Evolutionary conservation across 768 basidiomycete species (phyloP), one percentile per base, ranked within the genome.

Genomic region (Suillus occidentalis): DNA sequence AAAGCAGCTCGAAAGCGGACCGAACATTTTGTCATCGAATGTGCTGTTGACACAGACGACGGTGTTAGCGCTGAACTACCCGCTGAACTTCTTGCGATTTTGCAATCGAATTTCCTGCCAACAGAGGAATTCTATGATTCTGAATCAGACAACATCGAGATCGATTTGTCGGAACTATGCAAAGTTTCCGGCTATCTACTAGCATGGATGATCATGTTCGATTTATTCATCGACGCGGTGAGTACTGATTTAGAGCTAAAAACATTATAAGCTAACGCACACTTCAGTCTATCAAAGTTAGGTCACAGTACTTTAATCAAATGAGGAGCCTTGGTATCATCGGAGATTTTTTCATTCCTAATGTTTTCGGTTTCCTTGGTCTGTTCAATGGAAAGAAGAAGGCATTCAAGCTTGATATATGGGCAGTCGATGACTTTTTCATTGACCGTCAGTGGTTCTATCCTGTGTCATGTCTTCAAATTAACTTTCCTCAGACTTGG

Each of bases 201-300:
- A 10, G 85, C 84, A 2, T 97, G 95, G 95, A 92, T 96, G 89
- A 78, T 94, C n/a, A 73, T 89, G 1, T 89, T 97, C 66, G 93
- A 95, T 71, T 80, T 91, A 22, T 97, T 97, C 76, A 79, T 81
- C 31, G 88, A 92, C 73, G 90, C 94, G 10, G 95, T 96, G 73
- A 67, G 92, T 81, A 62, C 43, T 49, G 61, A 6, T 22, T 37
- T 43, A 42, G 22, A 2, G 22, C 4, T 16, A 37, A n/a, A 16
- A 28, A 10, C 18, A 16, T 18, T 5, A n/a, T 49, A 25, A 63
- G 25, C 63, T 67, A 36, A 70, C 25, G 61, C 28, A 1, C 28
- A 47, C 36, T 12, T 3, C 71, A 98, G 95, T 97, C 96, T 0
- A 83, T 94, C 69, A 93, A 90, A 80, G 89, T 99, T 55, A 87